Percentiles rank a stretch among this genome's conserved stretches.
phyloP scores from a whole-genome alignment of 495 filamentous ascomycete genomes.

The Staphylotrichum longicolle region DNA sequence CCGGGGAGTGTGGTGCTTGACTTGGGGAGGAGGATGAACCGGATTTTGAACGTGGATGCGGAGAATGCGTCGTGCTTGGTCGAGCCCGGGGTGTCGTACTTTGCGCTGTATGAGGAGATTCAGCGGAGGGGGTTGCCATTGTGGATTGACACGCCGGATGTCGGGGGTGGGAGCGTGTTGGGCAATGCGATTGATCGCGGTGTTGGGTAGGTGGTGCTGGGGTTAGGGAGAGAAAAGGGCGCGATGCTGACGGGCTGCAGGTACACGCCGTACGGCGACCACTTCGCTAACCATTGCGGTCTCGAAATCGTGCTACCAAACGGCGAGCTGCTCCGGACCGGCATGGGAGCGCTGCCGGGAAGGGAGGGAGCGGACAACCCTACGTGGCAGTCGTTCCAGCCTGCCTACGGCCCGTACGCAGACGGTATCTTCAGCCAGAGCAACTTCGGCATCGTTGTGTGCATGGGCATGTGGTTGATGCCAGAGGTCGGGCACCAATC shows the following conservation, averaged over 20 bases:
- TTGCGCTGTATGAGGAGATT: slow-evolving; percentile 51
- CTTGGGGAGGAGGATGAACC: slow-evolving; percentile 52
- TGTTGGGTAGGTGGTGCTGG: slow-evolving; percentile 49
- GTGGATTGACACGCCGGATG: slow-evolving; percentile 53
- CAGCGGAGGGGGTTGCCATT: slow-evolving; percentile 42
- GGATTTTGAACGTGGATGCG: slow-evolving; percentile 50
- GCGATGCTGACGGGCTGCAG: too few species aligned
- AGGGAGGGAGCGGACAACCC: slow-evolving; percentile 34
- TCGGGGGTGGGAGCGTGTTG: slow-evolving; percentile 56
- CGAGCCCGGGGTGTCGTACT: slow-evolving; percentile 58
- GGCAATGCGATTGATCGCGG: slow-evolving; percentile 57
- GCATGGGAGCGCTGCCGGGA: slow-evolving; percentile 52
- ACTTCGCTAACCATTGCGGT: slow-evolving; percentile 54
- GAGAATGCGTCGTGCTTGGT: slow-evolving; percentile 53
- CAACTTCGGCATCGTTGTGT: slow-evolving; percentile 56
- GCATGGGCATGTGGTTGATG: slow-evolving; percentile 50
- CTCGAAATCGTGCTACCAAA: slow-evolving; percentile 57
- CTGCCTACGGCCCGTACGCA: slow-evolving; percentile 53
- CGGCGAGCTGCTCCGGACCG: slow-evolving; percentile 54
- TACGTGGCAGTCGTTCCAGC: slow-evolving; percentile 51
- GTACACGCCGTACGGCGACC: slow-evolving; percentile 38
- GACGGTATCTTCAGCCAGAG: slow-evolving; percentile 58
- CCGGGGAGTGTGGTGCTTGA: slow-evolving; percentile 53
- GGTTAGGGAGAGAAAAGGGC: too few species aligned
- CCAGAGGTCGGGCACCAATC: slow-evolving; percentile 44